phyloP scores from a whole-genome alignment of 106 monocot genomes.

The Iris macrosiphon region DNA sequence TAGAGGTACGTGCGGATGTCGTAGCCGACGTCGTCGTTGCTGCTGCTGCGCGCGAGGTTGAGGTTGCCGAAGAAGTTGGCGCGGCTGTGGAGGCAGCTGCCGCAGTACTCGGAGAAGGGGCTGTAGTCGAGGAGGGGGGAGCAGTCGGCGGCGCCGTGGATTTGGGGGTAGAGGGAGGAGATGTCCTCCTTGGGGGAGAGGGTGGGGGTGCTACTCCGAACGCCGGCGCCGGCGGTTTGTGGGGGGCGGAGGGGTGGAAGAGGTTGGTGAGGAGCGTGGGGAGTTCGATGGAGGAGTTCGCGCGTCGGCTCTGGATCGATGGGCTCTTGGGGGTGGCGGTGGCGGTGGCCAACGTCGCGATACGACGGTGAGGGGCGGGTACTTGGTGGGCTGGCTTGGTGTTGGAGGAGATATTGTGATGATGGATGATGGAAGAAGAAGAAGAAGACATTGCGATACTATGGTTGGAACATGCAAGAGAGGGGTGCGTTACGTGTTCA shows the following conservation, averaged over 20 bases:
- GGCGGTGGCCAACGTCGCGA: neutral
- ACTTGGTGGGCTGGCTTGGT: neutral
- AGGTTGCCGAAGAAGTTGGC: conserved; percentile 26
- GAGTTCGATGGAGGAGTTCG: conserved; percentile 1
- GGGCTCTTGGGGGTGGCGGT: neutral
- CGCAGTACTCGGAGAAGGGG: conserved; percentile 34
- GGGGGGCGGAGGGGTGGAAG: neutral
- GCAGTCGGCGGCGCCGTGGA: conserved; percentile 51
- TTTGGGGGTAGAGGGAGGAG: conserved; percentile 23
- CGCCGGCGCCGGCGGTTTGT: neutral
- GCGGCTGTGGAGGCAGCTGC: conserved; percentile 45
- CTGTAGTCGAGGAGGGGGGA: conserved; percentile 46
- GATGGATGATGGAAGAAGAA: neutral
- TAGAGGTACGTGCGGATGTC: conserved; percentile 49
- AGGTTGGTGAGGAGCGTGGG: conserved; percentile 11
- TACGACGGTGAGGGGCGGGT: neutral
- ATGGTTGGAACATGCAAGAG: too few species aligned
- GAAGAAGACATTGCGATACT: neutral
- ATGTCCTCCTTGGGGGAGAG: conserved; percentile 49
- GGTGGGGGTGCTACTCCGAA: conserved; percentile 7
- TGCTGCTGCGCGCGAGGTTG: conserved; percentile 21
- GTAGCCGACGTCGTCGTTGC: too few species aligned
- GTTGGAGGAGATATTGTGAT: neutral
- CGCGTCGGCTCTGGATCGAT: neutral
- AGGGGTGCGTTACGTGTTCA: too few species aligned